Base-by-base conservation (phyloP, 176 grass and related monocot genomes). In the Rhipidocladum racemiflorum region DNA sequence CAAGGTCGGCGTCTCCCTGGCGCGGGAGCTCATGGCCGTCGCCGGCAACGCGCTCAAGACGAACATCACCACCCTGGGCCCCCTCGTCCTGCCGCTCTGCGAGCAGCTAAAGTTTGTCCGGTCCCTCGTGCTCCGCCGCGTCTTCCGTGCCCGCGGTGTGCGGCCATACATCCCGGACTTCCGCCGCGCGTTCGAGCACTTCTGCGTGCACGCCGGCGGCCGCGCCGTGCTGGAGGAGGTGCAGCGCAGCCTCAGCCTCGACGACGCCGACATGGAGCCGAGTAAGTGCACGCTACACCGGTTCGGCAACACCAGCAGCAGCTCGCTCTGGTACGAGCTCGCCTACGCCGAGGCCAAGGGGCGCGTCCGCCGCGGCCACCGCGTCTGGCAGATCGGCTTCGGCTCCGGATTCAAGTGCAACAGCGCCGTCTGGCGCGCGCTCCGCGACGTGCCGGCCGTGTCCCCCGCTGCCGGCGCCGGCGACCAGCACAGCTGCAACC, bases 331-430 rank as follows among this genome's bases (percentile, higher is more conserved):
- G 92, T 89, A 94, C 72, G 92, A 91, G 76, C 85, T 94, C 7
- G 89, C 92, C 11, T 94, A 94, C 66, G 92, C 92, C 8, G 92
- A 94, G 80, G 89, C 91, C 15, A 94, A 91, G 24, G 88, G 91
- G 2, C 91, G 79, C 36, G 79, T 94, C 30, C 75, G 56, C 2
- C 70, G 79, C 36, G 88, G 91, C 18, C 60, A 91, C 64, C 91
- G 88, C 9, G 79, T 94, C 38, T 97, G 91, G 94, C 91, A 93
- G 91, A 97, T 97, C 51, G 94, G 86, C 0, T 97, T 97, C 16
- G 94, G 94, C 1, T 93, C 94, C 0, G 94, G 94, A 0, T 97
- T 97, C 88, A 97, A 97, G 81, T 97, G 94, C 86, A 97, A 97
- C 81, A 92, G 86, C 48, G 84, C 86, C n/a, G 95, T 97, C 0